Evolutionary conservation across 208 protist genomes (phyloP).

Genomic region (Crithidia brevicula): DNA sequence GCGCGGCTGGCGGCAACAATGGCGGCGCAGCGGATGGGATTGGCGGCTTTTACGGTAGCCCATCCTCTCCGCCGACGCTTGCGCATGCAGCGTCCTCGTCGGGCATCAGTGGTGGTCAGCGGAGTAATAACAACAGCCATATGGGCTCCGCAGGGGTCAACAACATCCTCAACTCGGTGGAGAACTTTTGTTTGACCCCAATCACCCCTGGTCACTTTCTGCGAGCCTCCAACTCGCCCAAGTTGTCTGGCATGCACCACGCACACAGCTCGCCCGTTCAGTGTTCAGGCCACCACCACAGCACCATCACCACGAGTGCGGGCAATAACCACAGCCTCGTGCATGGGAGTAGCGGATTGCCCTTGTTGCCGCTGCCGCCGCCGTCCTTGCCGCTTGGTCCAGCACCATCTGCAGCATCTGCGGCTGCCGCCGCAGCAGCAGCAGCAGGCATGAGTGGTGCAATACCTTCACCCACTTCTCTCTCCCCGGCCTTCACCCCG

Average conservation of each 20-base stretch:
- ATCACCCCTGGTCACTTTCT: constrained; percentile 27
- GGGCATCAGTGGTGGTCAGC: background rate
- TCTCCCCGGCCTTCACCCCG: constrained; percentile 6
- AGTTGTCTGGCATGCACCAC: constrained; percentile 13
- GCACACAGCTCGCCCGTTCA: background rate
- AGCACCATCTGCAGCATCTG: background rate
- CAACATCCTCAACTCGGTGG: constrained; percentile 5
- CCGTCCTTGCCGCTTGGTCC: background rate
- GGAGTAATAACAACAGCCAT: constrained; percentile 6
- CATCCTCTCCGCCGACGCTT: constrained; percentile 13
- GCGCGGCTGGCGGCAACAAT: background rate
- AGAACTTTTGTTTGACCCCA: constrained; percentile 29
- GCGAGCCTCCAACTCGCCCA: constrained; percentile 13
- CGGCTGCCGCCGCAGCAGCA: background rate
- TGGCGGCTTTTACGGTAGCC: background rate
- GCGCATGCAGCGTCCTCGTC: constrained; percentile 21
- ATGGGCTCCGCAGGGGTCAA: background rate
- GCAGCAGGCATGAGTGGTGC: background rate
- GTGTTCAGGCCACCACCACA: background rate
- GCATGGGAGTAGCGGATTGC: background rate
- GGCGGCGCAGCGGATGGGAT: background rate
- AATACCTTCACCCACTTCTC: constrained; percentile 5
- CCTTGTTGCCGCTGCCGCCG: background rate
- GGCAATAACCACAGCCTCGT: background rate
- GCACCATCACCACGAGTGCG: background rate